A percentile compares a stretch with the other conserved stretches of the same genome.
phyloP scores from a whole-genome alignment of 2,329 filamentous ascomycete genomes.

The Nothopassalora personata region DNA sequence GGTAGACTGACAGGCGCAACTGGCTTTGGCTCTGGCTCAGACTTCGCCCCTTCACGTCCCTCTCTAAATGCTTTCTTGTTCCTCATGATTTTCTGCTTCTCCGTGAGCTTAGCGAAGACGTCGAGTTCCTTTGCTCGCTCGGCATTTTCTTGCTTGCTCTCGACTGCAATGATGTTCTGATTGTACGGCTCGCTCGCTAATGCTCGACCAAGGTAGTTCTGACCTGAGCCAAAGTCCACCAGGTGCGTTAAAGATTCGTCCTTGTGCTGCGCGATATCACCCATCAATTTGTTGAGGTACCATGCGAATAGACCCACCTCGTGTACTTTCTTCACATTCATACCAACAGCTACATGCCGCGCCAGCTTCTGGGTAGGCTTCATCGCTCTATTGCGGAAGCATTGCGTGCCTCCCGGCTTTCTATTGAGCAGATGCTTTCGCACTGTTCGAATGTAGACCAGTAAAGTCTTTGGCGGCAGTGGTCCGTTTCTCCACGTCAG shows the following conservation, averaged over 20 bases:
- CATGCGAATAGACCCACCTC: constrained; percentile 88
- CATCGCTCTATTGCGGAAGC: constrained; percentile 27
- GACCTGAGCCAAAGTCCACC: constrained; percentile 92
- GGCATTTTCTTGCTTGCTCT: constrained; percentile 82
- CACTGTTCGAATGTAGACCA: constrained; percentile 68
- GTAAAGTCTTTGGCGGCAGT: constrained; percentile 54
- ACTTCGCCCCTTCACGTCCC: constrained; percentile 22
- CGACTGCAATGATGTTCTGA: constrained; percentile 81
- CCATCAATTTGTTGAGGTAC: constrained; percentile 67
- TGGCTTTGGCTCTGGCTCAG: constrained; percentile 5
- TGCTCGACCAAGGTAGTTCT: constrained; percentile 89
- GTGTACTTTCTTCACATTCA: constrained; percentile 94
- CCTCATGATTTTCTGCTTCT: constrained; percentile 66
- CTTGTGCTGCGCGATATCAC: constrained; percentile 47
- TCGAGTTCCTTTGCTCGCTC: constrained; percentile 79
- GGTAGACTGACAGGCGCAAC: constrained; percentile 16
- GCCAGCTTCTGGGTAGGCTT: constrained; percentile 53
- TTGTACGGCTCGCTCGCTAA: constrained; percentile 82
- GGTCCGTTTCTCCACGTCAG: constrained; percentile 40
- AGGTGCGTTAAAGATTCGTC: constrained; percentile 66
- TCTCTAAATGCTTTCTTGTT: constrained; percentile 76
- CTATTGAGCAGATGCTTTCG: constrained; percentile 57
- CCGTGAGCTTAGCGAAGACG: constrained; percentile 68
- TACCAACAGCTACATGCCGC: constrained; percentile 72
- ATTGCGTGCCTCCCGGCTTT: constrained; percentile 44